These are phyloP conservation scores for Pulveroboletus sp. DNA, from an alignment of 768 basidiomycete species.

Conservation along the genomic window DNA sequence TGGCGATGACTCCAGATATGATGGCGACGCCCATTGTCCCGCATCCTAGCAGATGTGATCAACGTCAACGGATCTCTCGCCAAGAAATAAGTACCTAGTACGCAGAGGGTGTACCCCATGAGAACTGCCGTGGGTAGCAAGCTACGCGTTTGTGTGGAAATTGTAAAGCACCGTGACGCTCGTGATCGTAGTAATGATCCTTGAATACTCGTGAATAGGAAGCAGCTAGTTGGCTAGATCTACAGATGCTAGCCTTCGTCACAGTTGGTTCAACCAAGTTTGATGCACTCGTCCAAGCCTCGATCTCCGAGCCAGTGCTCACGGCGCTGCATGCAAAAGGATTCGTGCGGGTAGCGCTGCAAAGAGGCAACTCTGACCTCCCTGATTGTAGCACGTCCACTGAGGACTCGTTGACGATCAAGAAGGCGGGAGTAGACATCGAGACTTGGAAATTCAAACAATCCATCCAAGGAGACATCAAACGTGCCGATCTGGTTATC, in stretches of 20 bases:
- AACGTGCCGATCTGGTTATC: slow-evolving; percentile 72
- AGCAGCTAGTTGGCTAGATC: no score
- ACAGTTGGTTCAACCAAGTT: slow-evolving; percentile 92
- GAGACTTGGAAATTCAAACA: slow-evolving; percentile 73
- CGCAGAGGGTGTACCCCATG: slow-evolving; percentile 93
- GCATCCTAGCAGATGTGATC: slow-evolving; percentile 59
- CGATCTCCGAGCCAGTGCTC: slow-evolving; percentile 57
- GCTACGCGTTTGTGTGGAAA: no score
- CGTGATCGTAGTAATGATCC: no score
- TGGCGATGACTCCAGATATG: slow-evolving; percentile 86
- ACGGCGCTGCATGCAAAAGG: slow-evolving; percentile 48
- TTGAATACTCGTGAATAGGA: no score
- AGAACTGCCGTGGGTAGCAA: neutral
- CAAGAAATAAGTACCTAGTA: slow-evolving; percentile 53
- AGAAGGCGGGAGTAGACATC: slow-evolving; percentile 45
- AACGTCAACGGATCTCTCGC: slow-evolving; percentile 8
- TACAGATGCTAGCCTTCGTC: slow-evolving; percentile 50
- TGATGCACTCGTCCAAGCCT: slow-evolving; percentile 62
- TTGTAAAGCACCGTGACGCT: no score
- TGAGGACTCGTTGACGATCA: slow-evolving; percentile 12
- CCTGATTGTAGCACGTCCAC: slow-evolving; percentile 20
- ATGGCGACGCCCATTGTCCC: slow-evolving; percentile 98
- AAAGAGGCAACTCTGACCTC: slow-evolving; percentile 70
- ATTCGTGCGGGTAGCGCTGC: slow-evolving; percentile 61
- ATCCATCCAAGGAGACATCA: slow-evolving; percentile 62